Base-by-base conservation (phyloP, 106 monocot genomes). In the Phalaenopsis equestris region DNA sequence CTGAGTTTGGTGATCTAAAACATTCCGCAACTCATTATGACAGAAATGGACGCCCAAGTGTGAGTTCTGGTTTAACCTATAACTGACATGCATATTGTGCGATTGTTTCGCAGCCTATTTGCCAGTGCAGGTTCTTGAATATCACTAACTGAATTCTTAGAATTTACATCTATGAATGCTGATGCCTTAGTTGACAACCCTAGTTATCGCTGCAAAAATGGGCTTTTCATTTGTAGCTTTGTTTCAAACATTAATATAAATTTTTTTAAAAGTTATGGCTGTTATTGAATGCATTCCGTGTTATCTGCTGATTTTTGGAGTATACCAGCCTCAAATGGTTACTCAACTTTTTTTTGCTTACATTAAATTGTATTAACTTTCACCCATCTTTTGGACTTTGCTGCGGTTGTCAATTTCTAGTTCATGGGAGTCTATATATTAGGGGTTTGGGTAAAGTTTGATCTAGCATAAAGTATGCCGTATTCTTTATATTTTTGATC, bases 1-100 rank as follows among this genome's bases (percentile, higher is more conserved):
- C 93, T 38, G 95, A 99, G 82, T 56, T 95, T 82, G 95, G 99
- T 75, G 76, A 87, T 43, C 88, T 99, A 48, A 99, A 86, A 85
- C 85, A 82, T 16, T 95, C 81, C 82, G 67, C 87, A 56, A 88
- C 95, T 82, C 99, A 99, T 87, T 95, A 91, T 85, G 93, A 95
- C 55, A 91, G 85, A 83, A 90, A 90, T 82, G 95, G 95, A 12
- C 91, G 86, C 42, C 82, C 99, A 73, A 95, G 78, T 80, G 96
- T 97, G 75, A 88, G 94, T 89, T 68, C 39, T 42, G 81, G 57
- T 74, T 76, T 45, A 24, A 23, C 10, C 42, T 39, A n/a, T 81
- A 67, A 10, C 42, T 76, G 55, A 79, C 7, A 17, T 39, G 56
- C 42, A 47, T 80, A 57, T 72, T 78, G 8, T 76, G 18, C 23